A percentile compares a stretch with the other conserved stretches of the same genome.
These are phyloP conservation scores for Schizothecium vesticola DNA, from an alignment of 495 filamentous ascomycete species.

Conservation along the genomic window DNA sequence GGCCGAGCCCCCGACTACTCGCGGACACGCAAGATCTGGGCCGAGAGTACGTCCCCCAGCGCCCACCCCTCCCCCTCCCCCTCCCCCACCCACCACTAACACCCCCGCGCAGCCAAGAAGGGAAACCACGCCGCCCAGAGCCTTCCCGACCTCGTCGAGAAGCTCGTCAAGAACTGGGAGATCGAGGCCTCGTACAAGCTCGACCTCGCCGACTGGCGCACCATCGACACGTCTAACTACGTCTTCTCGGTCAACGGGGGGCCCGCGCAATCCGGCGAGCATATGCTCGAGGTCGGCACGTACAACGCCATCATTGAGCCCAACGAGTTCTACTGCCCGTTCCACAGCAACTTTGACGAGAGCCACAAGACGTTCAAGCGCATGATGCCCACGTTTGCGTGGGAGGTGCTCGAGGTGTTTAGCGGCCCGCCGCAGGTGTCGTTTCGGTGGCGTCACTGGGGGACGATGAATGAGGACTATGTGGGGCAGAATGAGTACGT, in stretches of 20 bases:
- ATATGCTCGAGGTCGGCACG: constrained; percentile 62
- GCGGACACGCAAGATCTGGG: constrained; percentile 49
- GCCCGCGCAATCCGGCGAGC: constrained; percentile 47
- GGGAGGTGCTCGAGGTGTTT: constrained; percentile 64
- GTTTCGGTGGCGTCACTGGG: constrained; percentile 64
- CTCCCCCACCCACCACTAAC: neutral
- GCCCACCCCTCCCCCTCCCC: neutral
- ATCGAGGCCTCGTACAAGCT: constrained; percentile 64
- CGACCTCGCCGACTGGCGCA: constrained; percentile 56
- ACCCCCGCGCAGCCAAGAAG: constrained; percentile 43
- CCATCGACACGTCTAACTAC: constrained; percentile 52
- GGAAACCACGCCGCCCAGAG: constrained; percentile 48
- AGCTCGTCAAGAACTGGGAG: constrained; percentile 70
- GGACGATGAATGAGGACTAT: constrained; percentile 59
- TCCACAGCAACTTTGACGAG: constrained; percentile 49
- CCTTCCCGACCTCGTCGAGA: constrained; percentile 56
- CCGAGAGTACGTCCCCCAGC: constrained; percentile 46
- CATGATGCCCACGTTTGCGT: constrained; percentile 66
- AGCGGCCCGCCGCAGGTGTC: constrained; percentile 54
- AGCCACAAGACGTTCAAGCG: constrained; percentile 64
- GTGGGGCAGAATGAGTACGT: constrained; percentile 54
- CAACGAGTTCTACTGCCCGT: constrained; percentile 58
- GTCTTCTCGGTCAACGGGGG: constrained; percentile 58
- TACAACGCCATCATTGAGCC: constrained; percentile 61
- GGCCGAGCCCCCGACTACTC: constrained; percentile 55